A percentile compares a stretch with the other conserved stretches of the same genome.
Conservation (phyloP, 2,329 filamentous ascomycete species). For the Blastomyces emzantsi region DNA sequence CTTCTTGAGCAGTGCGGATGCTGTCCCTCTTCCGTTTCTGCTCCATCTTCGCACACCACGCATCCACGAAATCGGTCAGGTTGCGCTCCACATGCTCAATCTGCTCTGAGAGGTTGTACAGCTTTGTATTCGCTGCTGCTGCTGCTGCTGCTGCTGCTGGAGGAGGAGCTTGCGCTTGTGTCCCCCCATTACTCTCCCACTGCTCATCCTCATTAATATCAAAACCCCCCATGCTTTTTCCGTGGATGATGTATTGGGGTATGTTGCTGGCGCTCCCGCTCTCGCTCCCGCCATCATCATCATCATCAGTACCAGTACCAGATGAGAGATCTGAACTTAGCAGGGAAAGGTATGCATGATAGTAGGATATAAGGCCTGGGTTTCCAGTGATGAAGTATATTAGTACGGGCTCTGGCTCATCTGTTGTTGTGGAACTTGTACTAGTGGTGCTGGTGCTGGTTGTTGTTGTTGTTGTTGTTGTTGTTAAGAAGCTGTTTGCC, state of each 20-base stretch:
- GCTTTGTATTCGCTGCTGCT: conserved; percentile 5
- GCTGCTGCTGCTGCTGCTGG: not conserved
- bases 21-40: not conserved
- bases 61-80: conserved; percentile 32
- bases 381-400: conserved; percentile 45
- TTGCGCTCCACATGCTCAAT: conserved; percentile 41
- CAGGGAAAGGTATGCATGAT: conserved; percentile 36
- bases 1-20: not conserved
- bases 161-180: not conserved
- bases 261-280: not conserved
- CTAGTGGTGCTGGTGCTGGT: too few relatives aligned
- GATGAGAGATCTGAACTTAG: conserved; percentile 22
- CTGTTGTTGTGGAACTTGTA: conserved; percentile 12
- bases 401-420: conserved; percentile 24
- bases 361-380: conserved; percentile 43
- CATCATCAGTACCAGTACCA: not conserved
- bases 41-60: conserved; percentile 10
- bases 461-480: too few relatives aligned
- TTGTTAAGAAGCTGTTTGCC: conserved; percentile 1
- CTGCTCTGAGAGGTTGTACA: conserved; percentile 41
- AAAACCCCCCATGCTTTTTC: conserved; percentile 30
- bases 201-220: conserved; percentile 18
- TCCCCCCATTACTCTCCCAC: not conserved
- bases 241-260: conserved; percentile 21
- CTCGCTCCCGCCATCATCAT: not conserved